Conservation (phyloP, 2,329 filamentous ascomycete genomes). For the Metarhizium guizhouense region DNA sequence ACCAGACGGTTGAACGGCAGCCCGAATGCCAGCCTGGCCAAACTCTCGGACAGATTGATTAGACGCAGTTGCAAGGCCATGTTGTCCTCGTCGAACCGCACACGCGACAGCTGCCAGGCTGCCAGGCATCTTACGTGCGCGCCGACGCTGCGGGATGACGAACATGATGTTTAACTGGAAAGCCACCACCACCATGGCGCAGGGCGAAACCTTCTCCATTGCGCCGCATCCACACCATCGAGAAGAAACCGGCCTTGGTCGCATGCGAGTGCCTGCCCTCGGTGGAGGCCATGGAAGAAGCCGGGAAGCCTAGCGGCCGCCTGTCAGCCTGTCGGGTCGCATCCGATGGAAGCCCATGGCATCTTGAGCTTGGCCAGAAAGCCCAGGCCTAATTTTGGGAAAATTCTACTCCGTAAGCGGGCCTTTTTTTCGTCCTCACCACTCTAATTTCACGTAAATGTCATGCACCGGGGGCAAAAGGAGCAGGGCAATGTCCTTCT, state of each 20-base stretch:
- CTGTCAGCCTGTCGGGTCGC: slow-evolving; percentile 20
- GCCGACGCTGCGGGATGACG: slow-evolving; percentile 2
- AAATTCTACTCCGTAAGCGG: not conserved
- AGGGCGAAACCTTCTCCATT: not conserved
- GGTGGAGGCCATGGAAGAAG: slow-evolving; percentile 16
- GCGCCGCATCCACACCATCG: slow-evolving; percentile 9
- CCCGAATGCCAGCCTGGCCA: too few species aligned
- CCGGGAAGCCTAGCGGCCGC: slow-evolving; percentile 16
- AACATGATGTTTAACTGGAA: not conserved
- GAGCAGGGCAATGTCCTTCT: not conserved
- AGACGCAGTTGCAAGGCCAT: too few species aligned
- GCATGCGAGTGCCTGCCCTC: not conserved
- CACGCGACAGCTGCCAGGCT: slow-evolving; percentile 1
- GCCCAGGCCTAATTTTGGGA: too few species aligned
- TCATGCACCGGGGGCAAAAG: not conserved
- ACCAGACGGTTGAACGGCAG: too few species aligned
- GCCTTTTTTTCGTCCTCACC: not conserved
- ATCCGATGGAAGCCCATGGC: slow-evolving; percentile 8
- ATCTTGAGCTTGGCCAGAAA: too few species aligned
- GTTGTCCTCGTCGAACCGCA: too few species aligned
- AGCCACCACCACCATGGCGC: not conserved
- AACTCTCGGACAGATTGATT: too few species aligned
- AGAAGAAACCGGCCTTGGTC: slow-evolving; percentile 22
- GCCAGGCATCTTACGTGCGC: slow-evolving; percentile 5
- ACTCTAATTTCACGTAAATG: not conserved